Base-by-base conservation (phyloP, 139 green algal species). In the Chlorella sp. region DNA sequence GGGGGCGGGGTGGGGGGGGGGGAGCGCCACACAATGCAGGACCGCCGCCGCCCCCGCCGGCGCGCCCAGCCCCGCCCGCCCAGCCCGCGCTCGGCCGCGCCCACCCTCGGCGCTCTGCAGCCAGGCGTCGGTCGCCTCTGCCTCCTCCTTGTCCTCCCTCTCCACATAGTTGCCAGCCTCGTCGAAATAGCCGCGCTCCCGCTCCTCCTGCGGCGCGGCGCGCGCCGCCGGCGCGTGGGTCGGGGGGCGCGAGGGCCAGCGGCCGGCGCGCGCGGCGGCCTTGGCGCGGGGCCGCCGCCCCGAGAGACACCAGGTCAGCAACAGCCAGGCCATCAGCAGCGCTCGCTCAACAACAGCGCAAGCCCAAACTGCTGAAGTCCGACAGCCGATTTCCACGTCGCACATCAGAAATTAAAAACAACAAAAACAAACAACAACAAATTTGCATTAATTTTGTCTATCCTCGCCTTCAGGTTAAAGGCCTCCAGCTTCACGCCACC, bases 111-210 rank as follows among this genome's bases (percentile, higher is more conserved):
- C 86, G 7, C 83, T 89, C n/a, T 64, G 41, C 42, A 94, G 73
- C 90, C 90, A 94, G 2, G 88, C 88, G 45, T 91, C 88, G 2
- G 58, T 63, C 4, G 75, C 84, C 5, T 86, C 81, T 36, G 87
- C 82, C 29, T 90, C 83, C 27, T 87, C 83, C 27, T 86, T 79
- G 15, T 83, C 76, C 41, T 88, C 81, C 31, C 79, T 65, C 50
- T 91, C 78, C 23, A 95, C 84, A 77, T 93, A 95, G 74, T 91
- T 89, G 8, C 90, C 90, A 6, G 85, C 77, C 19, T 92, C 89
- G 46, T 94, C 90, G 77, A 96, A 94, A 72, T 87, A 80, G 12
- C 91, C 91, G 9, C 84, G 79, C 42, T 84, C 66, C 0, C 89
- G 82, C 77, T 96, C 91, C 69, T 90, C 79, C 66, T 84, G 56